Conservation (phyloP, 1,284 basidiomycete species). For the Cutaneotrichosporon cutaneum region DNA sequence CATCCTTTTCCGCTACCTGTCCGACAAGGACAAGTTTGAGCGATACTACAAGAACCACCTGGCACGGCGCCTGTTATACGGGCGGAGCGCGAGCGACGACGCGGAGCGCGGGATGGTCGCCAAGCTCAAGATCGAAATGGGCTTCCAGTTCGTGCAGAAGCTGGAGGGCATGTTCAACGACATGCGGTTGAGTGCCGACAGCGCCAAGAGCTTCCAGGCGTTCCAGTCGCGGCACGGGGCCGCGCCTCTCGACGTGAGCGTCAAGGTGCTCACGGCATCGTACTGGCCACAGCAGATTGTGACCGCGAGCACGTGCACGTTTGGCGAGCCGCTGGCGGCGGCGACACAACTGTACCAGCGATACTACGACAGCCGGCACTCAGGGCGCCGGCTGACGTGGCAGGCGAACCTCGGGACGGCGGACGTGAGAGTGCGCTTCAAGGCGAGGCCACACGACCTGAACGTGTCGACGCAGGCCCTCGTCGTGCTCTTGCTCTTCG, state of each 20-base stretch:
- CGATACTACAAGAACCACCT: slow-evolving; percentile 97
- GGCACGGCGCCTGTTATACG: slow-evolving; percentile 82
- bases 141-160: slow-evolving; percentile 96
- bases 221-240: slow-evolving; percentile 36
- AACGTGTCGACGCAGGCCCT: slow-evolving; percentile 90
- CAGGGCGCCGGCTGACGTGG: slow-evolving; percentile 88
- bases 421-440: slow-evolving; percentile 84
- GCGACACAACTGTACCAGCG: slow-evolving; percentile 76
- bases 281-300: slow-evolving; percentile 76
- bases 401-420: slow-evolving; percentile 89
- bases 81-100: slow-evolving; percentile 90
- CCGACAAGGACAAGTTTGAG: slow-evolving; percentile 97
- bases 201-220: slow-evolving; percentile 66
- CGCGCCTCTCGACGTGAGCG: slow-evolving; percentile 73
- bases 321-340: slow-evolving; percentile 66
- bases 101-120: slow-evolving; percentile 97
- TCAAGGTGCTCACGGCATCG: slow-evolving; percentile 87
- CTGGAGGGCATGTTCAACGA: slow-evolving; percentile 99
- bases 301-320: slow-evolving; percentile 61
- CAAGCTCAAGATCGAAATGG: slow-evolving; percentile 90
- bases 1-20: slow-evolving; percentile 88
- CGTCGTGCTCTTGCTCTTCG: slow-evolving; percentile 85
- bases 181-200: slow-evolving; percentile 86
- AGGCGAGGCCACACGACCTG: slow-evolving; percentile 75
- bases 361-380: slow-evolving; percentile 87